These are phyloP conservation scores for Pseudogymnoascus sp. DNA, from an alignment of 2,329 filamentous ascomycete genomes.

Conservation along the genomic window DNA sequence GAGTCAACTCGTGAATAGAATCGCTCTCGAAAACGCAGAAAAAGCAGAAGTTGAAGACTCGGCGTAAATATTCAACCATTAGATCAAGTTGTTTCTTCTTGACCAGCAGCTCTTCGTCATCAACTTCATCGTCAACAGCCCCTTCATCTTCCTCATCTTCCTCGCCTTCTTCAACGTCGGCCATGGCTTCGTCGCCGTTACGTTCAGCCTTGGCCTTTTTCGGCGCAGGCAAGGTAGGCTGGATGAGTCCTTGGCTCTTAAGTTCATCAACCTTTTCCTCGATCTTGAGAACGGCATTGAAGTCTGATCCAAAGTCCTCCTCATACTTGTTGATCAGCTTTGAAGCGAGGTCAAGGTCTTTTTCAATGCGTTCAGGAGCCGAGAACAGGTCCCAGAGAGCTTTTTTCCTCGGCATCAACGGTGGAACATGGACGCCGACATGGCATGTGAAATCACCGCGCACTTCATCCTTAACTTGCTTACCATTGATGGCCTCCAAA, in stretches of 20 bases:
- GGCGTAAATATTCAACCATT: slow-evolving; percentile 89
- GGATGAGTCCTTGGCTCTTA: slow-evolving; percentile 65
- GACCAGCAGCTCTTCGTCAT: slow-evolving; percentile 79
- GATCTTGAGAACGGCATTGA: slow-evolving; percentile 70
- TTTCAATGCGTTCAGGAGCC: slow-evolving; percentile 83
- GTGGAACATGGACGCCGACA: slow-evolving; percentile 89
- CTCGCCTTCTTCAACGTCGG: slow-evolving; percentile 71
- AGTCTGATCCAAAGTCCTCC: slow-evolving; percentile 67
- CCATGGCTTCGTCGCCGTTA: slow-evolving; percentile 53
- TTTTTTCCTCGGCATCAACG: slow-evolving; percentile 80
- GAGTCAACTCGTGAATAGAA: slow-evolving; percentile 87
- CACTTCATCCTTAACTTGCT: slow-evolving; percentile 89
- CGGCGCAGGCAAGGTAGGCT: slow-evolving; percentile 50
- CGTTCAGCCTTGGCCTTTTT: slow-evolving; percentile 51
- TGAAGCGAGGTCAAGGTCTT: slow-evolving; percentile 75
- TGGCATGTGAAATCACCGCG: slow-evolving; percentile 96
- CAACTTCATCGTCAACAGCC: slow-evolving; percentile 65
- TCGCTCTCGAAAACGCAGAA: slow-evolving; percentile 99
- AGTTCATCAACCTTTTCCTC: slow-evolving; percentile 82
- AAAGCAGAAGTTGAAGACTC: slow-evolving; percentile 98
- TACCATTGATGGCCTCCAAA: slow-evolving; percentile 89
- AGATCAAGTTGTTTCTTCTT: slow-evolving; percentile 98
- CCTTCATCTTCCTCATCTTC: slow-evolving; percentile 62
- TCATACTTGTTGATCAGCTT: slow-evolving; percentile 80
- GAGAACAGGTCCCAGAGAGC: slow-evolving; percentile 96